These are phyloP conservation scores for Russula olivacea DNA, from an alignment of 768 basidiomycete species.

Conservation along the genomic window DNA sequence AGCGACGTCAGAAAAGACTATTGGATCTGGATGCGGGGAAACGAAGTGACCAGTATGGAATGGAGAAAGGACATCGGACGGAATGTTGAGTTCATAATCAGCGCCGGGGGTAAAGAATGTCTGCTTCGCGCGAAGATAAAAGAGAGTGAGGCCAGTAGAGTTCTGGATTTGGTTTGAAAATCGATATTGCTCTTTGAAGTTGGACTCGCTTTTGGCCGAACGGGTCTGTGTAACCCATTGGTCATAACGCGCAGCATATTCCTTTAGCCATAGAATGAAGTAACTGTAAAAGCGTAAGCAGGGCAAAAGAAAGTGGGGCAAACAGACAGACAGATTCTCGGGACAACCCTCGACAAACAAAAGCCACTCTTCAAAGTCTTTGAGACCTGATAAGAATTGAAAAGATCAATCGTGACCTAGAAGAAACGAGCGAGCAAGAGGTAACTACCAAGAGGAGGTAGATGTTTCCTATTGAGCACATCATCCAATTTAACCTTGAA, in stretches of 20 bases:
- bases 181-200: constrained; percentile 17
- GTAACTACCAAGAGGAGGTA: constrained; percentile 62
- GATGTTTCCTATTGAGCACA: constrained; percentile 66
- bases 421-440: constrained; percentile 6
- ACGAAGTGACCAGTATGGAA: constrained; percentile 44
- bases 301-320: neutral
- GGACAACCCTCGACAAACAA: constrained; percentile 70
- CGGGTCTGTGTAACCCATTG: constrained; percentile 34
- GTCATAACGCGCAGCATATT: constrained; percentile 52
- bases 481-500: constrained; percentile 67
- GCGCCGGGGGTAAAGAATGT: constrained; percentile 74
- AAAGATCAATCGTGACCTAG: neutral
- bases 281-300: constrained; percentile 41
- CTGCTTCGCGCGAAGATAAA: constrained; percentile 73
- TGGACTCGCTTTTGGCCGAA: constrained; percentile 10
- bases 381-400: constrained; percentile 28
- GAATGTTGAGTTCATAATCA: constrained; percentile 64
- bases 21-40: constrained; percentile 55
- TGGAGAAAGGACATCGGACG: constrained; percentile 55
- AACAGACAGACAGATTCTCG: constrained; percentile 58
- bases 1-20: constrained; percentile 54
- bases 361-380: constrained; percentile 65
- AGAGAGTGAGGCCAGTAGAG: constrained; percentile 50
- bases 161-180: constrained; percentile 26
- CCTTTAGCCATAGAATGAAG: constrained; percentile 76